These are phyloP conservation scores for Diaporthe amygdali DNA, from an alignment of 2,329 filamentous ascomycete genomes.

Conservation along the genomic window DNA sequence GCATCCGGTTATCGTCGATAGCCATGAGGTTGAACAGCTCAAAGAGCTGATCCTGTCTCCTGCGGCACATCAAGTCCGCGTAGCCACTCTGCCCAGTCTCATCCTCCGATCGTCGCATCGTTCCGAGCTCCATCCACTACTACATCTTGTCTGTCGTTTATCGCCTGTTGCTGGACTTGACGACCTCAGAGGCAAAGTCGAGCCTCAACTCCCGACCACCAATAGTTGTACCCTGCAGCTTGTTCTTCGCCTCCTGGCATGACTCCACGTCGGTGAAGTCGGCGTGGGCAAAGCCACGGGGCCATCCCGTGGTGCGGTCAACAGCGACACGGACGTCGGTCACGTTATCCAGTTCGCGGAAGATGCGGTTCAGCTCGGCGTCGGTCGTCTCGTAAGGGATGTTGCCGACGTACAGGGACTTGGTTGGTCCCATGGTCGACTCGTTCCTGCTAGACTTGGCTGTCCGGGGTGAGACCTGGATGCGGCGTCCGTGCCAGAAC, in stretches of 20 bases:
- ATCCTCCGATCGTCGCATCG: neutral
- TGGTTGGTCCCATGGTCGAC: slow-evolving; percentile 29
- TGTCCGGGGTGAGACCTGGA: slow-evolving; percentile 33
- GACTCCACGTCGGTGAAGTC: slow-evolving; percentile 75
- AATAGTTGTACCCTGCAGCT: slow-evolving; percentile 61
- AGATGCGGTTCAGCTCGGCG: slow-evolving; percentile 78
- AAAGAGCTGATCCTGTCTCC: neutral
- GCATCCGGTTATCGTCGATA: neutral
- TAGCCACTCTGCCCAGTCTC: neutral
- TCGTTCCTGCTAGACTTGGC: neutral
- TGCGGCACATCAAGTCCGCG: neutral
- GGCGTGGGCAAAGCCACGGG: slow-evolving; percentile 83
- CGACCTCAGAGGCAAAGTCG: slow-evolving; percentile 58
- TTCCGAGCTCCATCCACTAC: neutral
- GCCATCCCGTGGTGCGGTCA: slow-evolving; percentile 79
- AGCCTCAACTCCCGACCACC: slow-evolving; percentile 70
- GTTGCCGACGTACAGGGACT: slow-evolving; percentile 78
- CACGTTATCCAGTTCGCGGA: slow-evolving; percentile 72
- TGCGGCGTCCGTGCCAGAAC: slow-evolving; percentile 45
- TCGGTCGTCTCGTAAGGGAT: slow-evolving; percentile 87
- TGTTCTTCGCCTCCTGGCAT: slow-evolving; percentile 64
- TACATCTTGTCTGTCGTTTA: neutral
- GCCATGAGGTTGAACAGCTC: neutral
- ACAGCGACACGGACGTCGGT: slow-evolving; percentile 81
- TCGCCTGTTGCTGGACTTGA: slow-evolving; percentile 22